Evolutionary conservation across 75 land plant genomes (phyloP).

Genomic region (Pinus tabuliformis): DNA sequence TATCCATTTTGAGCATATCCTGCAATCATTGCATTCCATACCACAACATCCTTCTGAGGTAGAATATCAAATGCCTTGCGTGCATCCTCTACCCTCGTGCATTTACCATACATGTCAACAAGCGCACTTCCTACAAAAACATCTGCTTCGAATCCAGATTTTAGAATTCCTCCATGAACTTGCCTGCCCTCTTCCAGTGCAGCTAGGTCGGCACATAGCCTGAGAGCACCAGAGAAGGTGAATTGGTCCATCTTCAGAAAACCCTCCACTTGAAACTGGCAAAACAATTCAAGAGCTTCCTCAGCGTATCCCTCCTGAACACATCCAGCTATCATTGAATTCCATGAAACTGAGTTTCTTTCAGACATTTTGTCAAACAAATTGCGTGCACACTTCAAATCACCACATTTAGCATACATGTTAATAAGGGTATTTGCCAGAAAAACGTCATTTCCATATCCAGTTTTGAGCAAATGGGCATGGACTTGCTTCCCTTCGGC

Average conservation of each 20-base stretch:
- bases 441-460: constrained; percentile 27
- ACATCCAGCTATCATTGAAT: constrained; percentile 59
- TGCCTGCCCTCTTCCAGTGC: constrained; percentile 39
- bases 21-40: constrained; percentile 42
- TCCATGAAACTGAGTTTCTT: constrained; percentile 72
- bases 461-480: constrained; percentile 42
- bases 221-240: constrained; percentile 51
- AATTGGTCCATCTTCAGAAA: constrained; percentile 31
- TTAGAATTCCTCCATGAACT: constrained; percentile 1
- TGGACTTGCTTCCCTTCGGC: constrained; percentile 56
- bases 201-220: constrained; percentile 53
- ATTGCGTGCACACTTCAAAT: constrained; percentile 22
- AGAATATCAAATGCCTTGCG: constrained; percentile 15
- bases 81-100: constrained; percentile 25
- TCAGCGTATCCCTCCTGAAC: constrained; percentile 18
- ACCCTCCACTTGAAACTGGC: constrained; percentile 28
- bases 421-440: constrained; percentile 51
- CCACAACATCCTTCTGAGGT: constrained; percentile 17
- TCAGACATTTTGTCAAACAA: constrained; percentile 50
- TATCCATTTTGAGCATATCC: constrained; percentile 22
- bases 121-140: constrained; percentile 29
- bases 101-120: constrained; percentile 49
- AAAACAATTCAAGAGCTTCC: constrained; percentile 23
- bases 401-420: constrained; percentile 42
- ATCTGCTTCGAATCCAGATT: constrained; percentile 8